Evolutionary conservation across 164 flowering plant species (phyloP), one percentile per base, ranked within the genome.

Genomic region (Dillenia suffruticosa): DNA sequence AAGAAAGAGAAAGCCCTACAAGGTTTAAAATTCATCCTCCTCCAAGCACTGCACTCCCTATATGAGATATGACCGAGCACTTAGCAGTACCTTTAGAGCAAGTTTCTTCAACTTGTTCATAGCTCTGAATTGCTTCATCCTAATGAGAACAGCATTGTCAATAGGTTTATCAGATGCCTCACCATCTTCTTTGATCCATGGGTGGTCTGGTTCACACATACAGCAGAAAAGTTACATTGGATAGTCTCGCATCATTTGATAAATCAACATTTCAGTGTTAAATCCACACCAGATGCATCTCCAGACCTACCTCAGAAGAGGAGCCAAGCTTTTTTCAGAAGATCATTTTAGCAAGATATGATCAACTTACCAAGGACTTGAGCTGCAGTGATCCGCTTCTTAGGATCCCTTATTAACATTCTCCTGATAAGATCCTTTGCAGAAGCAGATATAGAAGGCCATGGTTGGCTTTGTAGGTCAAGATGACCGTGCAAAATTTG

Each of bases 41-140:
- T 32, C 7, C 40, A 5, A 32, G 40, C 40, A 32, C 6, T 32
- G 40, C 7, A 32, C 40, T 32, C 0, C 40, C 7, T 1, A 11
- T 52, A 15, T 52, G 2, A 12, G 16, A 52, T 52, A n/a, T 8
- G 9, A 15, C 22, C 9, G 16, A 51, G 16, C 3, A 9, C n/a
- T 52, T 7, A 8, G 40, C 6, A 19, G 7, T 67, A 92, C 96
- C 89, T 81, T 88, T n/a, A 88, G 60, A 16, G 98, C 94, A 15
- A 92, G 84, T 71, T 84, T 90, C 76, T 92, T 92, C 56, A 92
- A 65, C 79, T 92, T 92, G 85, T 92, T 92, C 97, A 87, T 88
- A 44, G 92, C 92, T 70, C 90, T 81, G 74, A 92, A 88, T 66
- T 92, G 96, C 83, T 84, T 92, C 93, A 92, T 73, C 76, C 98